Conservation (phyloP, 306 rosid genomes). For the Macrotyloma uniflorum region DNA sequence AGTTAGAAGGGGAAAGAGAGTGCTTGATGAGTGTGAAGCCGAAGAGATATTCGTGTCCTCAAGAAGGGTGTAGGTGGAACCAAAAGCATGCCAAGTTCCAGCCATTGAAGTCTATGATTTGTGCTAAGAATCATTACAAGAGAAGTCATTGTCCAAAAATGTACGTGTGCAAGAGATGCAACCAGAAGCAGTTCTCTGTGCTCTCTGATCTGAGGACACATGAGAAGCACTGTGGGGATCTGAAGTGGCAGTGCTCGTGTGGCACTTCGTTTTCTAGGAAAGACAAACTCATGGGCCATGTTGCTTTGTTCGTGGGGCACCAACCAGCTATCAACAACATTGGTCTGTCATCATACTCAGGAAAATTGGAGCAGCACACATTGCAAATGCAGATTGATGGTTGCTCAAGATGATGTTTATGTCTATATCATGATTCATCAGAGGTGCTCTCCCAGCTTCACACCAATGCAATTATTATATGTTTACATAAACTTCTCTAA, state of each 20-base stretch:
- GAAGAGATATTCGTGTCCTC: constrained; percentile 86
- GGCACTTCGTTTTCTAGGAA: constrained; percentile 94
- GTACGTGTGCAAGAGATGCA: constrained; percentile 91
- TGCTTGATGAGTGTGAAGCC: constrained; percentile 42
- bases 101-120: constrained; percentile 88
- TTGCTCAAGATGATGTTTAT: constrained; percentile 8
- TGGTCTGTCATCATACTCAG: constrained; percentile 17
- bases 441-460: constrained; percentile 17
- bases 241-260: constrained; percentile 86
- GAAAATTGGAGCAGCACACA: constrained; percentile 26
- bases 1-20: neutral
- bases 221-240: constrained; percentile 95
- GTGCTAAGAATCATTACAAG: constrained; percentile 94
- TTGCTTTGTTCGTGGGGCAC: constrained; percentile 79
- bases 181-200: constrained; percentile 83
- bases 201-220: constrained; percentile 90
- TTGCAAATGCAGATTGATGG: constrained; percentile 27
- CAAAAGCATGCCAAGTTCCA: constrained; percentile 78
- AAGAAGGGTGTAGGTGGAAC: constrained; percentile 94
- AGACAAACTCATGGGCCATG: constrained; percentile 93
- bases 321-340: constrained; percentile 36
- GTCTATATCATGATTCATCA: neutral
- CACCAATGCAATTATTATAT: neutral
- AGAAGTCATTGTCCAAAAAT: constrained; percentile 95
- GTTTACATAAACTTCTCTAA: neutral